These are phyloP conservation scores for Areca catechu DNA, from an alignment of 176 grass and related monocot genomes.

Conservation along the genomic window DNA sequence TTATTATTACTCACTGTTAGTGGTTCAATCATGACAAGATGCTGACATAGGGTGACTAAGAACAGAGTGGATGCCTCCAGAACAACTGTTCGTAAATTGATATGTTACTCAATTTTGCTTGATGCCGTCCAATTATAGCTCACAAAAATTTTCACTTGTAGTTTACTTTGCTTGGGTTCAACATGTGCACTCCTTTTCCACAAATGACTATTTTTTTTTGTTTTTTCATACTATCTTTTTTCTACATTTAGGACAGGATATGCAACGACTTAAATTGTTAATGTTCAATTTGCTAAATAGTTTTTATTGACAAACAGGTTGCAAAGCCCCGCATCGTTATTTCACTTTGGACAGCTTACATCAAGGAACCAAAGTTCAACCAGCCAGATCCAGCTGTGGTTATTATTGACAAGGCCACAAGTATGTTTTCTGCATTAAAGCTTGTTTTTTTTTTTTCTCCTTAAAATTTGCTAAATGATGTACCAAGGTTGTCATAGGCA, in stretches of 20 bases:
- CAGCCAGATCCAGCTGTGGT: conserved; percentile 47
- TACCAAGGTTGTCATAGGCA: neutral
- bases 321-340: conserved; percentile 53
- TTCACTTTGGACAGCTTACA: conserved; percentile 66
- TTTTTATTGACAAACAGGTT: conserved; percentile 35
- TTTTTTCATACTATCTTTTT: conserved; percentile 6
- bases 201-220: too few species aligned
- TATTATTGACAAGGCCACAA: conserved; percentile 71
- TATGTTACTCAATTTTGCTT: too few species aligned
- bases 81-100: too few species aligned
- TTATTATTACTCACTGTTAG: too few species aligned
- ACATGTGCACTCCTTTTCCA: too few species aligned
- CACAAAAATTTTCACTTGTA: too few species aligned
- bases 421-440: conserved; percentile 43
- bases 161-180: too few species aligned
- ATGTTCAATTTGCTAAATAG: neutral
- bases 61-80: too few species aligned
- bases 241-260: neutral
- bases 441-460: conserved; percentile 6
- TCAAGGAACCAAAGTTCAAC: conserved; percentile 77
- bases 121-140: too few species aligned
- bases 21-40: too few species aligned
- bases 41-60: too few species aligned
- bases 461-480: neutral
- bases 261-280: neutral